Evolutionary conservation across 495 filamentous ascomycete genomes (phyloP), one percentile per base, ranked within the genome.

Genomic region (Aeminium ludgeri): DNA sequence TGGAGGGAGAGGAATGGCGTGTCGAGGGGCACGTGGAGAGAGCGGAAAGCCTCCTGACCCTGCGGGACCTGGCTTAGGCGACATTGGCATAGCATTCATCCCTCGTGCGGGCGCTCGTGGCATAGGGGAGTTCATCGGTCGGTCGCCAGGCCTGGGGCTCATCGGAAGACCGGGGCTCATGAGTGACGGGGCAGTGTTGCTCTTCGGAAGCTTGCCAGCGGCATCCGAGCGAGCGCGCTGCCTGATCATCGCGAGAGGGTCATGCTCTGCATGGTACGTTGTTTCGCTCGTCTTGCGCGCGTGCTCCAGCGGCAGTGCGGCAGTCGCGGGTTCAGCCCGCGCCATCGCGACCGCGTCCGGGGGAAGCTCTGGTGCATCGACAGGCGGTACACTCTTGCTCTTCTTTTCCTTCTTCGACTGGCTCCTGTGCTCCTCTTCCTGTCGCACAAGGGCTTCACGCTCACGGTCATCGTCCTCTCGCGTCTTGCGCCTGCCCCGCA

Each of bases 161-260:
- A 80, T 60, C 0, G 89, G 89, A 35, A 97, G 63, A 18, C 89
- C 89, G 16, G 87, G 84, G 43, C 82, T 93, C 63, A 86, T 68
- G 23, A 86, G 64, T 28, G 75, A 64, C 20, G 75, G 62, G 19
- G 64, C 55, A 23, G 69, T 55, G 13, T 59, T 55, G 48, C 54
- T 58, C 38, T 44, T 45, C 35, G 45, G 54, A 13, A 56, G 54
- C 39, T 29, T 57, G 59, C 43, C 50, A 16, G 45, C 47, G 12
- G 38, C 50, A 23, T 56, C 56, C 6, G 56, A 55, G 16, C 38
- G 16, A 6, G 48, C 43, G 17, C 44, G 43, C 20, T 51, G 48
- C 16, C 44, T 28, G 2, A 51, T 4, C 15, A 47, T 39, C 6
- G 48, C 20, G 23, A 27, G 15, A 12, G 43, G 48, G 15, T 51